Conservation (phyloP, 2,329 filamentous ascomycete genomes). For the Botrytis medusae region DNA sequence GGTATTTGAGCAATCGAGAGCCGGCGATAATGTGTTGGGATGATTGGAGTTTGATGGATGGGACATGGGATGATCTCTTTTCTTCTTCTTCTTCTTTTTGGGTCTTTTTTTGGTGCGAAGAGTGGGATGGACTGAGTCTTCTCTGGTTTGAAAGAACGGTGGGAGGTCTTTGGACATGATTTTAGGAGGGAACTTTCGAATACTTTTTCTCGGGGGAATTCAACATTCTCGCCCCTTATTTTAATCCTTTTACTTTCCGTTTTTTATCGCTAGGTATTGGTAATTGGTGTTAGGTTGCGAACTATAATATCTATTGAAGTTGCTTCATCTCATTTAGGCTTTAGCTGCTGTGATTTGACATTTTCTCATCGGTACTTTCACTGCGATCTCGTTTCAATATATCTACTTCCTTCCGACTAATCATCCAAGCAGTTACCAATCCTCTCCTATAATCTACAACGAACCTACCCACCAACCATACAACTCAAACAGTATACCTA, state of each 20-base stretch:
- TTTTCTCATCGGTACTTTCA: neutral
- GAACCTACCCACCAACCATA: no score
- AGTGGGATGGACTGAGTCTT: neutral
- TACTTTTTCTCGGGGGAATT: slow-evolving; percentile 9
- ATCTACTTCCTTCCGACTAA: no score
- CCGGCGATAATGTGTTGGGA: neutral
- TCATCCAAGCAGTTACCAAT: no score
- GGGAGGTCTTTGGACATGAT: neutral
- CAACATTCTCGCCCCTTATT: slow-evolving; percentile 16
- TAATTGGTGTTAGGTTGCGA: slow-evolving; percentile 4
- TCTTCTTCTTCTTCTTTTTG: neutral
- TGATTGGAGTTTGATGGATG: neutral
- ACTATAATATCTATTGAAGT: slow-evolving; percentile 1
- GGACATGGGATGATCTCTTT: neutral
- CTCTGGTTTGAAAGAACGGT: no score
- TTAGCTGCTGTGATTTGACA: neutral
- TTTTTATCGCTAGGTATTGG: neutral
- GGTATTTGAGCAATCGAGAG: neutral
- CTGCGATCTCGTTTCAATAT: neutral
- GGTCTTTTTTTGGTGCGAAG: neutral
- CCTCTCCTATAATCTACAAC: no score
- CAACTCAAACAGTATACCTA: slow-evolving; percentile 58
- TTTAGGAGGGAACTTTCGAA: slow-evolving; percentile 1
- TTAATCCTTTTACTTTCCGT: neutral
- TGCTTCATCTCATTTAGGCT: neutral